Conservation (phyloP, 495 filamentous ascomycete genomes). For the Neohortaea acidophila region DNA sequence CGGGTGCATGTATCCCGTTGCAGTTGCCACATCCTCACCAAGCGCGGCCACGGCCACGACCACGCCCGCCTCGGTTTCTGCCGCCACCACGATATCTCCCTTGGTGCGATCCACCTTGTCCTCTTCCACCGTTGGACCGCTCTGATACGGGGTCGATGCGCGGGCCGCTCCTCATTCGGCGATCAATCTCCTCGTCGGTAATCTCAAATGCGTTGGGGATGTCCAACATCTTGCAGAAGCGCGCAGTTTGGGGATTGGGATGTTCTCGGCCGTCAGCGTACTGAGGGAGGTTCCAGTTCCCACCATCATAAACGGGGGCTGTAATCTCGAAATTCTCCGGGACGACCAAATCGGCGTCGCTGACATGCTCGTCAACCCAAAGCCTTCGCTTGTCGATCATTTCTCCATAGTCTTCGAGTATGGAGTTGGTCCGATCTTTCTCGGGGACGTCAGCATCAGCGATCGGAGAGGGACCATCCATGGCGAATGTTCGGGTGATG, state of each 20-base stretch:
- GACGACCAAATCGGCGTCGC: slow-evolving; percentile 33
- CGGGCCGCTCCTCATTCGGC: slow-evolving; percentile 5
- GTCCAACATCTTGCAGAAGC: slow-evolving; percentile 62
- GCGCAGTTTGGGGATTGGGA: slow-evolving; percentile 61
- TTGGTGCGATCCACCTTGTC: slow-evolving; percentile 6
- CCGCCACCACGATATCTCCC: slow-evolving; percentile 4
- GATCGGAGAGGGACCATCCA: slow-evolving; percentile 35
- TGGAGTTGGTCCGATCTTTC: no score
- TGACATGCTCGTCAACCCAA: slow-evolving; percentile 65
- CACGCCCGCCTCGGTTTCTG: slow-evolving; percentile 1
- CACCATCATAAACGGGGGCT: slow-evolving; percentile 50
- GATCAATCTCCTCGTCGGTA: slow-evolving; percentile 34
- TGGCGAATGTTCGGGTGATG: slow-evolving; percentile 67
- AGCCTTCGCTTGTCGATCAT: slow-evolving; percentile 46
- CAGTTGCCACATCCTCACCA: neutral
- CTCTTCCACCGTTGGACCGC: slow-evolving; percentile 8
- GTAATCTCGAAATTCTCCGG: slow-evolving; percentile 64
- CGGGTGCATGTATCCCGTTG: neutral
- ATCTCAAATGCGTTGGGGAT: slow-evolving; percentile 65
- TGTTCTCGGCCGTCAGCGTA: slow-evolving; percentile 40
- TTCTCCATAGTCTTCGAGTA: no score
- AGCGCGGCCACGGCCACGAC: neutral
- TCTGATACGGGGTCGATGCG: slow-evolving; percentile 5
- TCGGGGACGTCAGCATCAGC: slow-evolving; percentile 36
- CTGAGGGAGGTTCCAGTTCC: slow-evolving; percentile 9